Conservation (phyloP, 352 stramenopile species). For the Pythium aristosporum region DNA sequence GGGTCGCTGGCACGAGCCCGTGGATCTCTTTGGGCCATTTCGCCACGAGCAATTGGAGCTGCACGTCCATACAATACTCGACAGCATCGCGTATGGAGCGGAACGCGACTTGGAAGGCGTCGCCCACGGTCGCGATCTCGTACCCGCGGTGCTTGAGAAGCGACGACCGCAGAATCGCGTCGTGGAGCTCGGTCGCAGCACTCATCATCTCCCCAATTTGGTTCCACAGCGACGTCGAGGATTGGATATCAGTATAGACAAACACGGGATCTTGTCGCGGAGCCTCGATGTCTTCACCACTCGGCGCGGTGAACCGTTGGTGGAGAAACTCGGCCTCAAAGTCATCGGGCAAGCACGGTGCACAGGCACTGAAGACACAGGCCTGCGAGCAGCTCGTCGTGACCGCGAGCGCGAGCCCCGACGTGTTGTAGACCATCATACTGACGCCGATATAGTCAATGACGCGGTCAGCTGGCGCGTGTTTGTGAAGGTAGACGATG, state of each 20-base stretch:
- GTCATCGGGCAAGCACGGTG: constrained; percentile 11
- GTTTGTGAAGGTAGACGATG: constrained; percentile 12
- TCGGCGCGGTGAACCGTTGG: constrained; percentile 4
- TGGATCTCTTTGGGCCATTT: constrained; percentile 67
- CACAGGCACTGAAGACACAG: constrained; percentile 18
- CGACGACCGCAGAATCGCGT: constrained; percentile 30
- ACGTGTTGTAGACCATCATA: constrained; percentile 9
- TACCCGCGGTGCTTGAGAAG: constrained; percentile 54
- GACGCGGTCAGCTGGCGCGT: not conserved
- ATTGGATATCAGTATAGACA: constrained; percentile 33
- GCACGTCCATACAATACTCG: constrained; percentile 24
- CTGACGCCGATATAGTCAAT: constrained; percentile 13
- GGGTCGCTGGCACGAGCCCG: constrained; percentile 41
- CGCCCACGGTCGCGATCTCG: constrained; percentile 70
- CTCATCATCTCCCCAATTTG: constrained; percentile 35
- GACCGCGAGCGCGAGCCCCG: constrained; percentile 14
- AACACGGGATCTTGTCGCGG: constrained; percentile 27
- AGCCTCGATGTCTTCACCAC: constrained; percentile 13
- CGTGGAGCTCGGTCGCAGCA: constrained; percentile 28
- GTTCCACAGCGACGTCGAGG: constrained; percentile 18
- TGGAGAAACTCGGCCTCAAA: constrained; percentile 17
- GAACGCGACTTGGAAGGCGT: constrained; percentile 73
- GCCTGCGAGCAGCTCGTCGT: constrained; percentile 19
- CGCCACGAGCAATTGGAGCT: constrained; percentile 31
- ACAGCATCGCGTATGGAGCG: constrained; percentile 62